Conservation (phyloP, 2,329 filamentous ascomycete genomes). For the Sphaceloma murrayae region DNA sequence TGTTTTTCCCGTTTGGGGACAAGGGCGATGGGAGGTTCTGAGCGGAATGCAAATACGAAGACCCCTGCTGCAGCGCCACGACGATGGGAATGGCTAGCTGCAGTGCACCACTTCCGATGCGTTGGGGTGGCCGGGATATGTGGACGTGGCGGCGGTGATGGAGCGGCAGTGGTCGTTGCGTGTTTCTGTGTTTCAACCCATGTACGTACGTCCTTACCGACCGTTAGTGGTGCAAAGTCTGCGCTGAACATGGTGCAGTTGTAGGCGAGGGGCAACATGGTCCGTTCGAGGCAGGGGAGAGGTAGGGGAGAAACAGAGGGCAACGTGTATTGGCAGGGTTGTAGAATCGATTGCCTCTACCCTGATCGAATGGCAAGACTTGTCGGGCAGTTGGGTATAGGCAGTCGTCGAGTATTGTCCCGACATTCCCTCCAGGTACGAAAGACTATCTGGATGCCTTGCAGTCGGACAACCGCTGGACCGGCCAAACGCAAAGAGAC, state of each 20-base stretch:
- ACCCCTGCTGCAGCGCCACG: conserved; percentile 6
- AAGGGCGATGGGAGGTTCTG: conserved; percentile 1
- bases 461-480: too few relatives aligned
- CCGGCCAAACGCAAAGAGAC: too few relatives aligned
- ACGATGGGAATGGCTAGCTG: conserved; percentile 9
- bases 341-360: too few relatives aligned
- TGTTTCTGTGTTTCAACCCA: conserved; percentile 14
- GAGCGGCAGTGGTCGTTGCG: conserved; percentile 4
- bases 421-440: neutral
- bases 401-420: neutral
- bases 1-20: conserved; percentile 1
- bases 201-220: conserved; percentile 1
- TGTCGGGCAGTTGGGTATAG: too few relatives aligned
- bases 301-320: neutral
- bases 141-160: neutral
- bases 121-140: conserved; percentile 1
- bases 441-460: too few relatives aligned
- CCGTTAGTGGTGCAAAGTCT: conserved; percentile 10
- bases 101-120: conserved; percentile 2
- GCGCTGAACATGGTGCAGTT: too few relatives aligned
- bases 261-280: too few relatives aligned
- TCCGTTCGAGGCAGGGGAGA: too few relatives aligned
- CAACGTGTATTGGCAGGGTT: conserved; percentile 4
- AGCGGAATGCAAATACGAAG: neutral
- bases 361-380: too few relatives aligned